Evolutionary conservation across 2,329 filamentous ascomycete species (phyloP).

Genomic region (Aspergillus candidus): DNA sequence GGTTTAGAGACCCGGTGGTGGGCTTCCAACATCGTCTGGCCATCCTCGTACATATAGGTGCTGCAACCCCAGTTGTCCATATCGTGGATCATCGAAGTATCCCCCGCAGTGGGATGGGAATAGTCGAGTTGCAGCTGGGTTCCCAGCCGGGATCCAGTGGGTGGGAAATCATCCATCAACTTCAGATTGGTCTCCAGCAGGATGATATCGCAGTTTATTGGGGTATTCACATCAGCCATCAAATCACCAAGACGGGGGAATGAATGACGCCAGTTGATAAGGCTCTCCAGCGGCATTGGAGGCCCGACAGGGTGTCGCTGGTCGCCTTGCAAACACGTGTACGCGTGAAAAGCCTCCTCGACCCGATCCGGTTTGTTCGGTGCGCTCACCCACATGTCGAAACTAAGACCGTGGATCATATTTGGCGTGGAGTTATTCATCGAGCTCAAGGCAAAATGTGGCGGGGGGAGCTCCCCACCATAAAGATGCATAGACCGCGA

Average conservation of each 20-base stretch:
- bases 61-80: conserved; percentile 40
- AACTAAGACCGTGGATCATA: conserved; percentile 33
- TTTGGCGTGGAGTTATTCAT: conserved; percentile 27
- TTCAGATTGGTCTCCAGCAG: conserved; percentile 39
- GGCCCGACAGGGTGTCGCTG: conserved; percentile 29
- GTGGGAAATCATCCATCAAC: conserved; percentile 41
- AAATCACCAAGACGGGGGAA: conserved; percentile 37
- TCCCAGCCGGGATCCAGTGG: conserved; percentile 35
- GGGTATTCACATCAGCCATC: conserved; percentile 27
- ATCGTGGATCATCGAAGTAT: conserved; percentile 27
- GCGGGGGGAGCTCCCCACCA: conserved; percentile 27
- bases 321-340: conserved; percentile 39
- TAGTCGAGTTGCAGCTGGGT: conserved; percentile 41
- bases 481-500: conserved; percentile 30
- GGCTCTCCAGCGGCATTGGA: conserved; percentile 35
- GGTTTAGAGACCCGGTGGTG: conserved; percentile 31
- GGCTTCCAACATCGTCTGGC: conserved; percentile 25
- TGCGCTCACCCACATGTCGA: conserved; percentile 43
- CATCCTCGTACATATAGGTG: conserved; percentile 38
- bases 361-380: conserved; percentile 30
- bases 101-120: conserved; percentile 27
- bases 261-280: conserved; percentile 35
- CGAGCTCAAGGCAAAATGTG: conserved; percentile 29
- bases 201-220: conserved; percentile 39
- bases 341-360: conserved; percentile 39